These are phyloP conservation scores for Fusarium pininemorale DNA, from an alignment of 2,329 filamentous ascomycete species.

Conservation along the genomic window DNA sequence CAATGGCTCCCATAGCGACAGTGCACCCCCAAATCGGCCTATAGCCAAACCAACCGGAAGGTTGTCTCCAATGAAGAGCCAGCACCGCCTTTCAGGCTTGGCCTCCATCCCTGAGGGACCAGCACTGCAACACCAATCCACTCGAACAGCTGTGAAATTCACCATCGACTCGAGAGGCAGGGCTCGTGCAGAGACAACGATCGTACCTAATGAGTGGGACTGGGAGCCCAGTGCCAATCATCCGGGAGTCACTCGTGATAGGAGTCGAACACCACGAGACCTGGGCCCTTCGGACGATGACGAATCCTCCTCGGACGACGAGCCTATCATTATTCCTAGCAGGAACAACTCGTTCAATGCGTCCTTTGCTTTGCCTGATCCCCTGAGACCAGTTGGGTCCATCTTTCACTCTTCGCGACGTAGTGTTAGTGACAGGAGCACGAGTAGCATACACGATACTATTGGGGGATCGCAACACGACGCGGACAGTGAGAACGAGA, in stretches of 20 bases:
- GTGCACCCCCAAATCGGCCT: constrained; percentile 45
- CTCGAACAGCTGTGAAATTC: constrained; percentile 68
- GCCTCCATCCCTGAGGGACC: constrained; percentile 66
- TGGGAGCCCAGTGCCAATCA: constrained; percentile 39
- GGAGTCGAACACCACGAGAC: constrained; percentile 44
- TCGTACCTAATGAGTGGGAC: constrained; percentile 50
- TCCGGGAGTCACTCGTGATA: constrained; percentile 44
- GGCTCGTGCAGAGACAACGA: constrained; percentile 63
- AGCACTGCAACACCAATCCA: constrained; percentile 51
- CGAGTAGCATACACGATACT: constrained; percentile 52
- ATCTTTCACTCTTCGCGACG: constrained; percentile 58
- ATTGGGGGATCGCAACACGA: constrained; percentile 51
- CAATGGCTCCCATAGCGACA: constrained; percentile 44
- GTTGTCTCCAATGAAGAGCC: constrained; percentile 62
- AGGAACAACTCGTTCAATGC: constrained; percentile 61
- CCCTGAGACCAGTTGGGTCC: constrained; percentile 58
- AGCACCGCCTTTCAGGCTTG: constrained; percentile 61
- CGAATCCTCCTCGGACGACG: constrained; percentile 69
- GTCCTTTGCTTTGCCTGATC: constrained; percentile 67
- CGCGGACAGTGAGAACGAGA: constrained; percentile 68
- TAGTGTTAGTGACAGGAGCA: constrained; percentile 61
- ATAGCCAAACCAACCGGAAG: constrained; percentile 56
- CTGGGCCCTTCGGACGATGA: constrained; percentile 62
- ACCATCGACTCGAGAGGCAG: constrained; percentile 70
- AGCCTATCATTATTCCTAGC: constrained; percentile 72